Base-by-base conservation (phyloP, 352 stramenopile species). In the Globisporangium parvum region DNA sequence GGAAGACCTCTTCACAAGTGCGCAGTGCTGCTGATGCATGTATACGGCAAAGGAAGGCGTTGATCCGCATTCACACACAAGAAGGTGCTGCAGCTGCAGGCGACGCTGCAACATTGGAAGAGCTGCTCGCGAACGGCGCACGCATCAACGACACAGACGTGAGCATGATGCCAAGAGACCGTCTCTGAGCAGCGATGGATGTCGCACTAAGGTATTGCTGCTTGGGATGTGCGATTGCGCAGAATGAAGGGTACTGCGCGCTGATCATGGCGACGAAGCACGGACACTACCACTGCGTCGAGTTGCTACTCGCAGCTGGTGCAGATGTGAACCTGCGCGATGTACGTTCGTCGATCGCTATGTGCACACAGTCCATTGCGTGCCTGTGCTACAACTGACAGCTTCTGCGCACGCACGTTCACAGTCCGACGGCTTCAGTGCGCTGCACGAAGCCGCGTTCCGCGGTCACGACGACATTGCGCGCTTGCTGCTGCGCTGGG, bases 371-470 rank as follows among this genome's bases (percentile, higher is more conserved):
- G n/a, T n/a, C 2, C 4, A 9, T 12, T 39, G 1, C 6, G 1
- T 39, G n/a, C 20, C 18, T 48, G 18, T 24, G 18, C 28, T 33
- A n/a, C 26, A 11, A 18, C 20, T 59, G 39, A 46, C 9, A 41
- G 18, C 47, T 61, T 6, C 10, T 37, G 3, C 15, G 4, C 10
- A 21, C 20, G 9, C 18, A 18, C 18, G 18, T 5, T 18, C 8
- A 15, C n/a, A 90, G 79, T 80, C 73, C 1, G 79, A 90, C 49
- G 79, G 77, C 53, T 87, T 87, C 53, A 87, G 71, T 45, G 70
- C 79, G 26, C 60, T 90, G 12, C 79, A 90, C 23, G 79, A 90
- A 59, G 77, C 77, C 14, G 77, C 79, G n/a, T 79, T 90, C 28
- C 65, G 56, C 3, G 79, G 79, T 9, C 59, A 81, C 58, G 71